A percentile compares a stretch with the other conserved stretches of the same genome.
Evolutionary conservation across 768 basidiomycete genomes (phyloP).

Genomic region (Kwoniella europaea): DNA sequence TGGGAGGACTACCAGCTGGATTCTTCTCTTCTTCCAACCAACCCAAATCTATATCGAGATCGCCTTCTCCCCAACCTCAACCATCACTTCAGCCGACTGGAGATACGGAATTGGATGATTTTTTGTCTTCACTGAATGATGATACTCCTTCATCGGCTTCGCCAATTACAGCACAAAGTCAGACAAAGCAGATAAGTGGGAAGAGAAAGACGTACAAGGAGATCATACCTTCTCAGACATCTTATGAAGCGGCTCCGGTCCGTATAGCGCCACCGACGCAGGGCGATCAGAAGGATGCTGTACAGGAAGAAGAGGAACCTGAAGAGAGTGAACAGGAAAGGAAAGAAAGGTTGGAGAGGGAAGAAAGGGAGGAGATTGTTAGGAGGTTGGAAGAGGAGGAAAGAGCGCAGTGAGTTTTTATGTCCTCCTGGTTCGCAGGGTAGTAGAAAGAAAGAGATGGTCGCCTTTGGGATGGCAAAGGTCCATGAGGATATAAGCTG

Average conservation of each 20-base stretch:
- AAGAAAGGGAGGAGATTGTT: constrained; percentile 57
- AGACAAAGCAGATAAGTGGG: neutral
- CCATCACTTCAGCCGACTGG: constrained; percentile 31
- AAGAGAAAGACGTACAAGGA: constrained; percentile 43
- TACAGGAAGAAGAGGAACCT: constrained; percentile 36
- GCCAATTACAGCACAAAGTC: neutral
- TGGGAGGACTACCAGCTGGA: constrained; percentile 23
- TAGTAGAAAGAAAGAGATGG: too few relatives aligned
- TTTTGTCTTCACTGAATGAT: constrained; percentile 40
- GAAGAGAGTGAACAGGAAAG: constrained; percentile 51
- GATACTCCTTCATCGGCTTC: constrained; percentile 11
- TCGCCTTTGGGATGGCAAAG: neutral
- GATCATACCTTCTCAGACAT: constrained; percentile 41
- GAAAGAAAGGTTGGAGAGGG: constrained; percentile 39
- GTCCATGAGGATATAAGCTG: too few relatives aligned
- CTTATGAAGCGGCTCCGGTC: constrained; percentile 53
- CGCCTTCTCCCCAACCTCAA: constrained; percentile 4
- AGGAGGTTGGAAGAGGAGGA: constrained; percentile 53
- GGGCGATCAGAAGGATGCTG: constrained; percentile 39
- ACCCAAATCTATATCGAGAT: constrained; percentile 5
- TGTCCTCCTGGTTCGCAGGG: neutral
- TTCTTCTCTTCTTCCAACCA: constrained; percentile 27
- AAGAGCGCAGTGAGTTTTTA: constrained; percentile 53
- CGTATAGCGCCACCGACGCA: neutral
- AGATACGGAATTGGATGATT: constrained; percentile 52